Evolutionary conservation across 2,329 filamentous ascomycete genomes (phyloP).

Genomic region (Hypocreales sp.): DNA sequence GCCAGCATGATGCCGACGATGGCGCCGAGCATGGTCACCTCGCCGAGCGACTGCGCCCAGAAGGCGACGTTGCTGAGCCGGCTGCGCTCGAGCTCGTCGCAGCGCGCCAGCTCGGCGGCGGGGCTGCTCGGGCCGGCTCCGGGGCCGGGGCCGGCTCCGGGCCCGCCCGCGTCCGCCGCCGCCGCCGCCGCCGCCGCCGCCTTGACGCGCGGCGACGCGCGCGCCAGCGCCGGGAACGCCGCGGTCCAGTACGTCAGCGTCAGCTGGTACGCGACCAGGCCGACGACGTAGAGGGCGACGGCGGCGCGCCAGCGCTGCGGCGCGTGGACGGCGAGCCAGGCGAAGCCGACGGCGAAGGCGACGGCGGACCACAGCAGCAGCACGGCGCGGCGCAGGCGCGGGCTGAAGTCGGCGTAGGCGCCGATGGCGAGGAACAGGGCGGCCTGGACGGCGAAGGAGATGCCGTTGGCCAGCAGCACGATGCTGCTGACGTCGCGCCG

Average conservation of each 20-base stretch:
- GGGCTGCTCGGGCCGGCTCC: no score
- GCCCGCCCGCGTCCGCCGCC: slow-evolving; percentile 38
- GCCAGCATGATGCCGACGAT: slow-evolving; percentile 50
- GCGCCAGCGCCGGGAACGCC: slow-evolving; percentile 27
- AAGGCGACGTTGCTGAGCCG: slow-evolving; percentile 48
- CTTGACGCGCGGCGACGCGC: slow-evolving; percentile 17
- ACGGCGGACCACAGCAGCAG: slow-evolving; percentile 44
- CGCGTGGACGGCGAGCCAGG: slow-evolving; percentile 49
- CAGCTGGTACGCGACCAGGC: slow-evolving; percentile 50
- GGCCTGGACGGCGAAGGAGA: slow-evolving; percentile 52
- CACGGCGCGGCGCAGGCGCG: slow-evolving; percentile 46
- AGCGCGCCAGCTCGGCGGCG: slow-evolving; percentile 45
- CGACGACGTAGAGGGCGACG: slow-evolving; percentile 49
- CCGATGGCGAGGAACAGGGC: slow-evolving; percentile 37
- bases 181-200: slow-evolving; percentile 15
- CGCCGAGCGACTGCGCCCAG: slow-evolving; percentile 45
- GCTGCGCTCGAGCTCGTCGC: slow-evolving; percentile 47
- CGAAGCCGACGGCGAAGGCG: slow-evolving; percentile 49
- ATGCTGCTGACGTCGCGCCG: slow-evolving; percentile 48
- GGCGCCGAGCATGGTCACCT: slow-evolving; percentile 46
- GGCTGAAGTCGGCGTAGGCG: slow-evolving; percentile 47
- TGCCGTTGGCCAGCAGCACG: slow-evolving; percentile 49
- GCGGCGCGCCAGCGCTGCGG: slow-evolving; percentile 42
- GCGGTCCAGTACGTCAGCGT: slow-evolving; percentile 56
- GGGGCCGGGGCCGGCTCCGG: no score